phyloP scores from a whole-genome alignment of 2,329 filamentous ascomycete genomes.

The Aspergillus felis region DNA sequence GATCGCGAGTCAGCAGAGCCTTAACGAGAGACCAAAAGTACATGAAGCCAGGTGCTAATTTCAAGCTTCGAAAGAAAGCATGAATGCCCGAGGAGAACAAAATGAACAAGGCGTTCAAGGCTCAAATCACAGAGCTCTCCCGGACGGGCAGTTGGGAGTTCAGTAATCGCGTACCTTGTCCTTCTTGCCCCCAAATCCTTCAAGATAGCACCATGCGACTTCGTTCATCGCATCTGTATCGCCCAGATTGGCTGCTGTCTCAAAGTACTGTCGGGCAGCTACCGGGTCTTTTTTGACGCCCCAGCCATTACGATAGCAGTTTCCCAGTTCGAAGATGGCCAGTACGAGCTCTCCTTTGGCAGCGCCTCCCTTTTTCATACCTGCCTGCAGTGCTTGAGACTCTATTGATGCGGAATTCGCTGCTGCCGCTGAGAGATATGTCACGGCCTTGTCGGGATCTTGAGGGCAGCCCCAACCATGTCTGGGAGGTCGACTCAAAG shows the following conservation, averaged over 20 bases:
- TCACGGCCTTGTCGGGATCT: conserved; percentile 69
- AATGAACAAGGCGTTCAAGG: not conserved
- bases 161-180: conserved; percentile 74
- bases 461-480: conserved; percentile 88
- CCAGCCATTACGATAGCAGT: conserved; percentile 86
- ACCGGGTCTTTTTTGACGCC: conserved; percentile 80
- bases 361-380: conserved; percentile 86
- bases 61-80: conserved; percentile 14
- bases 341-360: conserved; percentile 95
- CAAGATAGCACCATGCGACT: conserved; percentile 88
- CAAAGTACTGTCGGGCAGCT: conserved; percentile 88
- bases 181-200: conserved; percentile 96
- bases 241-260: conserved; percentile 92
- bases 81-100: conserved; percentile 29
- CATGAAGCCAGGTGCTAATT: conserved; percentile 19
- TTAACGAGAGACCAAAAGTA: conserved; percentile 5
- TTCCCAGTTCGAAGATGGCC: conserved; percentile 83
- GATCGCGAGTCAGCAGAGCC: conserved; percentile 8
- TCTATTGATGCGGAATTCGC: conserved; percentile 87
- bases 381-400: conserved; percentile 75
- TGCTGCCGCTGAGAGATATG: conserved; percentile 82
- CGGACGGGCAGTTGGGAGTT: not conserved
- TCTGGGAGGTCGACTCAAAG: conserved; percentile 41
- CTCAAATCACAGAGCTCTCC: not conserved
- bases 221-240: conserved; percentile 99